Evolutionary conservation across 176 grass and related monocot genomes (phyloP), one percentile per base, ranked within the genome.

Genomic region (Aechmea fasciata): DNA sequence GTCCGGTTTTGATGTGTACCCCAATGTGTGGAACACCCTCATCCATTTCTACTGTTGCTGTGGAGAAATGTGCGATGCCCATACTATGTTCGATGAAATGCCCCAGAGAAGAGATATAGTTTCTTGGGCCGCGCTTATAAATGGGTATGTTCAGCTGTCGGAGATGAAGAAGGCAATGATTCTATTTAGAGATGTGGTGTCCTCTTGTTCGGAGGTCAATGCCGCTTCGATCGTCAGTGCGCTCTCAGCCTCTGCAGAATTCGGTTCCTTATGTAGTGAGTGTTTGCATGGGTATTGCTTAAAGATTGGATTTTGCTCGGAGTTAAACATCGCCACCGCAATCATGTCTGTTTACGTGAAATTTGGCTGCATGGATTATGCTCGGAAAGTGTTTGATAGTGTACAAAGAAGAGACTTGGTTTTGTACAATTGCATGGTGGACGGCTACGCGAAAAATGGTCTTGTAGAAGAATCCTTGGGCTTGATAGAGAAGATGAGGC

Each of bases 381-480:
- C 79, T 3, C 73, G 49, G 54, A 82, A 71, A 51, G 72, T 91
- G 47, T 91, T 91, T 6, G 59, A 82, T 65, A 75, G 74, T 9
- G 49, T 50, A 3, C 2, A 13, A 3, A 64, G 11, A 52, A 79
- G 55, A 64, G 89, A 91, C 70, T 65, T 82, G 72, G 79, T 91
- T 41, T 49, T 91, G 26, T 84, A 84, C 64, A 91, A 91, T 57
- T 85, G 84, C 65, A 91, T 87, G 82, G 79, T 85, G 64, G 84
- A 87, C 71, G 77, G 76, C 13, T 87, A 84, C 47, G 89, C 85
- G 5, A 85, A 87, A 64, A n/a, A 52, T 6, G 79, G 79, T 63
- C 48, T 59, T 12, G 63, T 91, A 11, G 24, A 69, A 64, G 84
- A 85, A 71, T 81, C 89, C 15, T 55, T 87, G 52, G 63, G 4